Percentiles rank a stretch among this genome's conserved stretches.
Evolutionary conservation across 306 rosid genomes (phyloP).

Genomic region (Ormosia emarginata): DNA sequence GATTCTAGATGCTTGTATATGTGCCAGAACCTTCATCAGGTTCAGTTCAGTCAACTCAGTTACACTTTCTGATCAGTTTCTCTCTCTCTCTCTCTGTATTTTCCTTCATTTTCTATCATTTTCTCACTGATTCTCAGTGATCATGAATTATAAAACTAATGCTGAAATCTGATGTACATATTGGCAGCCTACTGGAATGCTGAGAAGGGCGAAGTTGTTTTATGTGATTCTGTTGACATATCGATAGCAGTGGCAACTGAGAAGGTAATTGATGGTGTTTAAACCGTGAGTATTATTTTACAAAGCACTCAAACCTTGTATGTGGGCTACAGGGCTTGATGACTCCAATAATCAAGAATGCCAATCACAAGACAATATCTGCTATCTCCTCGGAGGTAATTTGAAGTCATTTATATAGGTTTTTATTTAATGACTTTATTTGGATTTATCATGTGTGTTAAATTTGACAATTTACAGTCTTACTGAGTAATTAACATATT

Average conservation of each 20-base stretch:
- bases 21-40: no score
- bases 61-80: no score
- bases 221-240: constrained; percentile 72
- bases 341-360: constrained; percentile 94
- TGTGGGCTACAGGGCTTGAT: constrained; percentile 75
- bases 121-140: no score
- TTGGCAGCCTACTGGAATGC: constrained; percentile 83
- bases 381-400: constrained; percentile 84
- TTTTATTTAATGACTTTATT: constrained; percentile 3
- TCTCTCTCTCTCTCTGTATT: no score
- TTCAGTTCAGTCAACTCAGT: no score
- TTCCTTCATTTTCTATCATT: no score
- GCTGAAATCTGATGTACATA: constrained; percentile 19
- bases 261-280: constrained; percentile 58
- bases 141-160: neutral
- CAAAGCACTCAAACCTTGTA: constrained; percentile 18
- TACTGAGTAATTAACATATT: neutral
- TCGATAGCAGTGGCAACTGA: constrained; percentile 98
- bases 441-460: neutral
- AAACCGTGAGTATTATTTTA: constrained; percentile 13
- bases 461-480: neutral
- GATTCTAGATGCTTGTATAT: no score
- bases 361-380: constrained; percentile 87
- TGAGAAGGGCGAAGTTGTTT: constrained; percentile 64
- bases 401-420: neutral